Evolutionary conservation across 2,329 filamentous ascomycete genomes (phyloP).

Genomic region (Trichophyton mentagrophytes): DNA sequence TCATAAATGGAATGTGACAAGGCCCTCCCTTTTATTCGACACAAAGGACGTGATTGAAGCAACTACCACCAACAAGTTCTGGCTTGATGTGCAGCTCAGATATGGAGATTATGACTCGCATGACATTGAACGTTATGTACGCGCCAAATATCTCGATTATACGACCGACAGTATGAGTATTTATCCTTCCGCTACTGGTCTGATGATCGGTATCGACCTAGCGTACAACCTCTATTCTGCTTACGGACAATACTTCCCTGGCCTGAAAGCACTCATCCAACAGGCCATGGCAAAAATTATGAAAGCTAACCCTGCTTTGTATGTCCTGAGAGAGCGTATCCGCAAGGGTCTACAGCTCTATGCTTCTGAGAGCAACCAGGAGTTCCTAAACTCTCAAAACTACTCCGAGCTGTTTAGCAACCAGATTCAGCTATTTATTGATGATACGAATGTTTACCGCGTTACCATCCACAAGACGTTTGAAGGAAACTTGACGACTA

Average conservation of each 20-base stretch:
- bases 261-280: conserved; percentile 85
- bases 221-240: conserved; percentile 98
- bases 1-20: conserved; percentile 97
- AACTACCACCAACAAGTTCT: conserved; percentile 97
- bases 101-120: conserved; percentile 99
- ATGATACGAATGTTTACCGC: conserved; percentile 98
- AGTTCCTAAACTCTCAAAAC: conserved; percentile 98
- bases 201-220: conserved; percentile 96
- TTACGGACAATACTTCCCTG: conserved; percentile 97
- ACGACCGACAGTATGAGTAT: conserved; percentile 98
- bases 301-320: conserved; percentile 96
- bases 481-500: conserved; percentile 95
- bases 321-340: conserved; percentile 93
- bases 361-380: conserved; percentile 95
- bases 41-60: conserved; percentile 91
- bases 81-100: conserved; percentile 90
- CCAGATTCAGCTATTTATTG: conserved; percentile 96
- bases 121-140: conserved; percentile 94
- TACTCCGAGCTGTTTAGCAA: conserved; percentile 99
- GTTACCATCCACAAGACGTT: conserved; percentile 99
- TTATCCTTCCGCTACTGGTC: conserved; percentile 87
- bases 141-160: conserved; percentile 97
- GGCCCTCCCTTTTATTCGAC: conserved; percentile 85
- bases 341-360: conserved; percentile 96
- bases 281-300: conserved; percentile 99